Evolutionary conservation across 2,329 filamentous ascomycete species (phyloP), one percentile per base, ranked within the genome.

Genomic region (Ilyonectria sp.): DNA sequence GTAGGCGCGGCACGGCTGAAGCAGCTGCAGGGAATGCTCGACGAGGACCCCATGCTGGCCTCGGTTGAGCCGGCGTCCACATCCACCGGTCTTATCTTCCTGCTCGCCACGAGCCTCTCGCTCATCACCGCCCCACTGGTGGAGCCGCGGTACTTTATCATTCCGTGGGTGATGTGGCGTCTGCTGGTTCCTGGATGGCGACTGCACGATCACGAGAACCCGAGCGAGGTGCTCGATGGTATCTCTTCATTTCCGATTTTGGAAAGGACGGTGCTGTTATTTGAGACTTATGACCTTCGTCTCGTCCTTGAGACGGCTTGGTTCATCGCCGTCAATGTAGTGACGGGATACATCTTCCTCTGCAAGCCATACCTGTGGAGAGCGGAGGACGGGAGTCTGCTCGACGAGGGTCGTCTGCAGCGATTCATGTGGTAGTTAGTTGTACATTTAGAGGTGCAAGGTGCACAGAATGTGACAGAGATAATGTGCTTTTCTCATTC

Each of bases 151-250:
- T 99, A 99, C 81, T 97, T 97, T 80, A 97, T 99, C 77, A 86
- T 98, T 13, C 95, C 95, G 0, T 99, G 94, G 94, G 88, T 98
- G 9, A 91, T 98, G 75, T 98, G 95, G 94, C 88, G 96, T 1
- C 82, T 98, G 8, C 88, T 97, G 75, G 82, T 97, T 1, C 94
- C 94, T 0, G 80, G 85, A 58, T 84, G 82, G 82, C 71, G 71
- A 33, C 44, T 76, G 5, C 69, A 74, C 40, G 71, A 74, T 26
- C 73, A 76, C 37, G 60, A 65, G 29, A 23, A 6, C 5, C 5
- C n/a, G 1, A 9, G 26, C 37, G 55, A 40, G 19, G 1, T 70
- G 13, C 4, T 70, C 19, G 35, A 44, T 10, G 35, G 10, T 2
- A 37, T 74, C 19, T 52, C 52, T 21, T 49, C 9, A n/a, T 26